Conservation (phyloP, 305 asterid genomes). For the Fraxinus paxiana region DNA sequence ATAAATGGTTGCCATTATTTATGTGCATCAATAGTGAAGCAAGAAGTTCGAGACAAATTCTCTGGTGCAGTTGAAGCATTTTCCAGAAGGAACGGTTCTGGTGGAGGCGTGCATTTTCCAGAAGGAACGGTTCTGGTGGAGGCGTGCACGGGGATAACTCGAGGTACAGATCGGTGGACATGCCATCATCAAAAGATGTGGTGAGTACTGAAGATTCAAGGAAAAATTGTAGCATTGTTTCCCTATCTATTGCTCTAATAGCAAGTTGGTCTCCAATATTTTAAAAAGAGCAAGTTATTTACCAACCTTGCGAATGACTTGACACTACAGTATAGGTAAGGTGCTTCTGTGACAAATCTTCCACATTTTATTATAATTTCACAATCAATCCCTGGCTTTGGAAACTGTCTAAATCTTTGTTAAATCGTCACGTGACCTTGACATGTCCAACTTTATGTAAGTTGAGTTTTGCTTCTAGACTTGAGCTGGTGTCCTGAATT, state of each 20-base stretch:
- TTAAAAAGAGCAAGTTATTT: not conserved
- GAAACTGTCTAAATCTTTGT: not conserved
- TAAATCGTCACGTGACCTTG: not conserved
- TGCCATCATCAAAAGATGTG: conserved; percentile 62
- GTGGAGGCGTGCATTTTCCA: conserved; percentile 51
- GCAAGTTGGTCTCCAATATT: not conserved
- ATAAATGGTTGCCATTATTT: conserved; percentile 4
- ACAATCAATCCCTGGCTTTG: not conserved
- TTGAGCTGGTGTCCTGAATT: not conserved
- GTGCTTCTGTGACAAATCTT: not conserved
- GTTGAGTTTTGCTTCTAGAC: not conserved
- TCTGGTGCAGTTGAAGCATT: conserved; percentile 58
- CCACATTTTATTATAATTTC: not conserved
- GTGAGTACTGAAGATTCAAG: conserved; percentile 29
- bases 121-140: conserved; percentile 44
- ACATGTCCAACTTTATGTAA: not conserved
- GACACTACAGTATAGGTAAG: not conserved
- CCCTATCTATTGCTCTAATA: not conserved
- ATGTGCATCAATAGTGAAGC: conserved; percentile 39
- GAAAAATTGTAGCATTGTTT: not conserved
- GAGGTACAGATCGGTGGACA: conserved; percentile 52
- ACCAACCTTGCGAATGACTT: not conserved
- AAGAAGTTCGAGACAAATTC: conserved; percentile 48
- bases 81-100: conserved; percentile 44
- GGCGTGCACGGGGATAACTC: conserved; percentile 54